Conservation (phyloP, 2,329 filamentous ascomycete genomes). For the Ophiocordyceps robertsii region DNA sequence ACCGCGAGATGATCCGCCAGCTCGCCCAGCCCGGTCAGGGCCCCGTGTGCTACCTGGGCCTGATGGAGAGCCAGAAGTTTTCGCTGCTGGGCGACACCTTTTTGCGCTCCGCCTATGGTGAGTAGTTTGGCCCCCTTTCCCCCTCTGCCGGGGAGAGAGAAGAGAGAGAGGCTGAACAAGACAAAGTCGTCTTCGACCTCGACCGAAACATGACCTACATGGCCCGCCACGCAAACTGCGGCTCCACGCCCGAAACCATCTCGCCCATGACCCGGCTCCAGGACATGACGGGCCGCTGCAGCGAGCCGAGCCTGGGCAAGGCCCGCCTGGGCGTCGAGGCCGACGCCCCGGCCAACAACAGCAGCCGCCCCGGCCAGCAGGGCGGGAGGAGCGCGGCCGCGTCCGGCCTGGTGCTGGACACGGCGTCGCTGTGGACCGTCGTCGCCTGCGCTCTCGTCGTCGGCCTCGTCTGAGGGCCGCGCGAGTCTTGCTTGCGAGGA, state of each 20-base stretch:
- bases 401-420: background rate
- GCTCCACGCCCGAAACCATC: slow-evolving; percentile 12
- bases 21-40: slow-evolving; percentile 8
- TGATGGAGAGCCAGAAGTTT: slow-evolving; percentile 31
- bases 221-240: slow-evolving; percentile 37
- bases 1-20: slow-evolving; percentile 29
- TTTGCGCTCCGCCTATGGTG: slow-evolving; percentile 37
- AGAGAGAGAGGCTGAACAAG: too few species aligned
- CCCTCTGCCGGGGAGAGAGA: too few species aligned
- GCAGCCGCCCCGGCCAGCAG: too few species aligned
- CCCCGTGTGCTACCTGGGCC: slow-evolving; percentile 31
- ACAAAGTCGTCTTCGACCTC: slow-evolving; percentile 38
- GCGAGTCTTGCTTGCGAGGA: background rate
- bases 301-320: background rate
- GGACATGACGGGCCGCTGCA: slow-evolving; percentile 7
- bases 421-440: background rate
- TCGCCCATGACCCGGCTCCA: slow-evolving; percentile 3
- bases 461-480: background rate
- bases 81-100: slow-evolving; percentile 40
- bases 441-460: background rate
- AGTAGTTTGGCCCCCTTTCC: slow-evolving; percentile 5
- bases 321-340: background rate
- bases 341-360: background rate
- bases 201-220: slow-evolving; percentile 33
- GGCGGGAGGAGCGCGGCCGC: background rate